Evolutionary conservation across 176 grass and related monocot genomes (phyloP), one percentile per base, ranked within the genome.

Genomic region (Oryza officinalis): DNA sequence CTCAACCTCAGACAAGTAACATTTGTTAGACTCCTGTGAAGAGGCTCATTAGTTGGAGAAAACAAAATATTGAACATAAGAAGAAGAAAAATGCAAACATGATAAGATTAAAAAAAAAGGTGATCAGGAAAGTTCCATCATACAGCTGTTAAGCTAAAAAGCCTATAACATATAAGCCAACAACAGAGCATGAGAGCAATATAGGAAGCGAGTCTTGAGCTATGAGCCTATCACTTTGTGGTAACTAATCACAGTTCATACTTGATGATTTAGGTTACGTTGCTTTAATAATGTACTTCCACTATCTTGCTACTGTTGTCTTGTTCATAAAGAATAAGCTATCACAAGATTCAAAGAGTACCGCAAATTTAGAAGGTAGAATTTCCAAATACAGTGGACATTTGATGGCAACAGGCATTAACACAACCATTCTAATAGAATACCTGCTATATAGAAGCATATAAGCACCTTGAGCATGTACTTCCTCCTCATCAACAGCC

Each of bases 391-490:
- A 23, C 45, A 72, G n/a, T 18, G n/a, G 74, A 68, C 63, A 78
- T 10, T 41, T 43, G 69, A 50, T 15, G 59, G 74, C 35, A 14
- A 60, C 4, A 72, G 33, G 40, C 28, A 52, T 28, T n/a, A 41
- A 77, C n/a, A 84, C 38, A 82, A 80, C 76, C 15, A 63, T 63
- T 45, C 13, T 41, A 77, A 77, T 68, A 50, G 80, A 27, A 50
- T 89, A 94, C 95, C 93, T 92, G 78, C 78, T 94, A 78, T 99
- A 99, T 83, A 99, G 73, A 63, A 99, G 96, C 96, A 96, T 99
- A 89, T 99, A 99, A 85, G 96, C 96, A 70, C 96, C 89, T 90
- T 99, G 91, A 89, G 87, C 88, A 90, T 92, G 96, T 45, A 96
- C 96, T 85, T 99, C 96, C 69, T 94, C 89, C 80, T 85, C 87